A percentile compares a stretch with the other conserved stretches of the same genome.
These are phyloP conservation scores for Shiraia sp. DNA, from an alignment of 2,329 filamentous ascomycete genomes.

Conservation along the genomic window DNA sequence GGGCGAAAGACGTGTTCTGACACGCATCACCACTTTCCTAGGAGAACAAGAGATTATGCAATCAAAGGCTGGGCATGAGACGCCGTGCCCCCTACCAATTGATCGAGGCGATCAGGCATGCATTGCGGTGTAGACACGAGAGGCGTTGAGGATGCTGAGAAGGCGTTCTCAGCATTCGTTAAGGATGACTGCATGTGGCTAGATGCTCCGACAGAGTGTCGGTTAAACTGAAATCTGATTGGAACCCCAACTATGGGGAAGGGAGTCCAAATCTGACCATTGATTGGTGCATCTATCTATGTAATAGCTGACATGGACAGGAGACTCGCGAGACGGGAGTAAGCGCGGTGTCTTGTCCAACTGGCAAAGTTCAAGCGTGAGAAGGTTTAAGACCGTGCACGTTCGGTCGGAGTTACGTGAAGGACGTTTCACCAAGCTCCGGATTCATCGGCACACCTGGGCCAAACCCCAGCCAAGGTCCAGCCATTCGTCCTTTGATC, in stretches of 20 bases:
- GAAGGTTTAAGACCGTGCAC: no score
- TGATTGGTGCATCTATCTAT: no score
- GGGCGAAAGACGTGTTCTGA: conserved; percentile 16
- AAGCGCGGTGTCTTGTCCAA: no score
- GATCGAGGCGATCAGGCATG: conserved; percentile 9
- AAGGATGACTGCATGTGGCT: conserved; percentile 28
- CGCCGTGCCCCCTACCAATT: conserved; percentile 15
- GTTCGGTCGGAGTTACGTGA: no score
- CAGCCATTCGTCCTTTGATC: neutral
- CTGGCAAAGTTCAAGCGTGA: no score
- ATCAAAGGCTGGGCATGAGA: conserved; percentile 19
- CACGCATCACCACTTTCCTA: conserved; percentile 11
- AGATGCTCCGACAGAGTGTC: conserved; percentile 25
- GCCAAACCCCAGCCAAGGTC: no score
- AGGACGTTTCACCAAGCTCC: no score
- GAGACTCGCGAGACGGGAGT: no score
- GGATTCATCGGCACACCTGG: no score
- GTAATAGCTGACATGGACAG: no score
- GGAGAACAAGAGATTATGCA: conserved; percentile 26
- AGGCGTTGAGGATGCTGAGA: conserved; percentile 26
- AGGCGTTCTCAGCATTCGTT: conserved; percentile 34
- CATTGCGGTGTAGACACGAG: conserved; percentile 21
- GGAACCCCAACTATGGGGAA: conserved; percentile 14
- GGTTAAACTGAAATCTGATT: conserved; percentile 29
- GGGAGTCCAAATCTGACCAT: conserved; percentile 8